Evolutionary conservation across 2,329 filamentous ascomycete genomes (phyloP).

Genomic region (Arachnomyces sp.): DNA sequence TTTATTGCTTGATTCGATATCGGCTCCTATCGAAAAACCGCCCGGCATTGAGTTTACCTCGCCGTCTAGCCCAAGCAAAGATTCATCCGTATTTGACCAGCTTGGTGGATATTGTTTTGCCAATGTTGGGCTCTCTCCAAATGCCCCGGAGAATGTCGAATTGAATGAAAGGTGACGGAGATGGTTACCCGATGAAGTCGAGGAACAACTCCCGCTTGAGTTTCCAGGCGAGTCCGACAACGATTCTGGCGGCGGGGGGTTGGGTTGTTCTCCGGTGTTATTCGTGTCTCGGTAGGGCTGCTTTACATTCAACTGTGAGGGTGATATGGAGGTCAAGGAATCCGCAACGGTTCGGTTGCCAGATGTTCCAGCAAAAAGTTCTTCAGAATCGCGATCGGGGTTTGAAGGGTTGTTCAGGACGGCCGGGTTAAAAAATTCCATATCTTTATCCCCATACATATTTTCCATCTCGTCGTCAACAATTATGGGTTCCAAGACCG

Average conservation of each 20-base stretch:
- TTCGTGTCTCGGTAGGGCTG: constrained; percentile 20
- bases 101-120: constrained; percentile 19
- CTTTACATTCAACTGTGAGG: constrained; percentile 20
- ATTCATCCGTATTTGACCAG: constrained; percentile 35
- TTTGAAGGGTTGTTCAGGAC: constrained; percentile 29
- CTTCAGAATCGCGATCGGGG: constrained; percentile 36
- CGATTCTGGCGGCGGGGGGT: constrained; percentile 29
- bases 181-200: constrained; percentile 35
- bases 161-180: constrained; percentile 33
- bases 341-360: constrained; percentile 22
- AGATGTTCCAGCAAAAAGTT: constrained; percentile 31
- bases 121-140: constrained; percentile 31
- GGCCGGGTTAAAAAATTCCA: constrained; percentile 36
- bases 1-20: constrained; percentile 39
- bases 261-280: constrained; percentile 17
- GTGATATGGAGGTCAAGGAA: constrained; percentile 23
- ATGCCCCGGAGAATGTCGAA: constrained; percentile 33
- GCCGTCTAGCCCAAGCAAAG: constrained; percentile 33
- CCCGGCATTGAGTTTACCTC: constrained; percentile 27
- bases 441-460: constrained; percentile 33
- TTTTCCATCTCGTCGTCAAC: constrained; percentile 38
- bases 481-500: constrained; percentile 34
- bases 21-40: constrained; percentile 25
- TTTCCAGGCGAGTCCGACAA: constrained; percentile 39
- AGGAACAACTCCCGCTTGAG: constrained; percentile 37